Conservation (phyloP, 2,329 filamentous ascomycete species). For the Penicillium vulpinum region DNA sequence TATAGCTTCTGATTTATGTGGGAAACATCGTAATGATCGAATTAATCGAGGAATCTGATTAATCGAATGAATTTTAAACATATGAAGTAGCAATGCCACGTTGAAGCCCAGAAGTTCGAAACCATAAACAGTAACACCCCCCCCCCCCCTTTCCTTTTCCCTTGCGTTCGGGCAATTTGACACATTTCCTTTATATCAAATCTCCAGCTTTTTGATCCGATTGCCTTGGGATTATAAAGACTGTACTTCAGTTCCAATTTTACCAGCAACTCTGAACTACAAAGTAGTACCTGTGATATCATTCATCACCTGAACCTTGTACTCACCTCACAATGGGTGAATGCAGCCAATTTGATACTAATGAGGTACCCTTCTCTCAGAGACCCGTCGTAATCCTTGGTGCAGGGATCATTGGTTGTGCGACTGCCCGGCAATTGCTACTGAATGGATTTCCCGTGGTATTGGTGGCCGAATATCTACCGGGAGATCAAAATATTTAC, state of each 20-base stretch:
- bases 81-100: not conserved
- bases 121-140: not conserved
- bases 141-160: too few species aligned
- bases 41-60: too few species aligned
- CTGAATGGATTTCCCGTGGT: constrained; percentile 37
- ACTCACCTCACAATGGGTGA: constrained; percentile 21
- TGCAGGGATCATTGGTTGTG: constrained; percentile 44
- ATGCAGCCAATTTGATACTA: constrained; percentile 23
- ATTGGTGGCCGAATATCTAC: constrained; percentile 40
- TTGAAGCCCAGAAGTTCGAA: not conserved
- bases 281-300: too few species aligned
- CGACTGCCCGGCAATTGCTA: constrained; percentile 37
- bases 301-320: not conserved
- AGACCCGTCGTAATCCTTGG: constrained; percentile 39
- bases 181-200: not conserved
- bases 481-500: constrained; percentile 37
- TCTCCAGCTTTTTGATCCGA: not conserved
- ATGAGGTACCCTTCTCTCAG: constrained; percentile 32
- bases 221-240: not conserved
- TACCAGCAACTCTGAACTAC: too few species aligned
- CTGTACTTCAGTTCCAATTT: too few species aligned
- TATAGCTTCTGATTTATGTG: not conserved
- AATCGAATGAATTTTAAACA: not conserved
- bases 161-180: not conserved
- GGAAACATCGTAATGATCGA: not conserved